These are phyloP conservation scores for Boletus eberwhitei DNA, from an alignment of 768 basidiomycete species.

Conservation along the genomic window DNA sequence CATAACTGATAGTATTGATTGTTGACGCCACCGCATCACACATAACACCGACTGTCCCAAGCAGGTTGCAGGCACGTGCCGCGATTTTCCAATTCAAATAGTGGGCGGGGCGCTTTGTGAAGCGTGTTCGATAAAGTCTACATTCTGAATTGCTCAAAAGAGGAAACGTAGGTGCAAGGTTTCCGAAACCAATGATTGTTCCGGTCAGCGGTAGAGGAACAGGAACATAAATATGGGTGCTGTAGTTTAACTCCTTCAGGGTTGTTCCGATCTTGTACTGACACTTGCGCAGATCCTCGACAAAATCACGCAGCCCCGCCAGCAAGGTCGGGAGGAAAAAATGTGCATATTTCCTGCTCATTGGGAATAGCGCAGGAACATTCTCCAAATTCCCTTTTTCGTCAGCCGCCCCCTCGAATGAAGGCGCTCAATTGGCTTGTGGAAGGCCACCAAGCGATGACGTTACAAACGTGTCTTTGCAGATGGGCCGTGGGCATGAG, in stretches of 20 bases:
- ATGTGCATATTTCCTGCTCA: not conserved
- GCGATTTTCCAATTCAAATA: not conserved
- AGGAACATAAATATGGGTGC: conserved; percentile 15
- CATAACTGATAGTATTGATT: not conserved
- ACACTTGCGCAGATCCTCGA: conserved; percentile 19
- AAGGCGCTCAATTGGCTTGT: too few relatives aligned
- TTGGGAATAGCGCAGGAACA: not conserved
- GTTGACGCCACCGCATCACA: not conserved
- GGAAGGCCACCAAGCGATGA: not conserved
- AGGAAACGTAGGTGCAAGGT: not conserved
- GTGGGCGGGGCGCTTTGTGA: not conserved
- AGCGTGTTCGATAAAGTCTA: not conserved
- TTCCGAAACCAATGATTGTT: not conserved
- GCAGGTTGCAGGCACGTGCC: conserved; percentile 1
- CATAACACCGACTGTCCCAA: not conserved
- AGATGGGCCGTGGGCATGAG: conserved; percentile 6
- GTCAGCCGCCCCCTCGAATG: not conserved
- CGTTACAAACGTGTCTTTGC: not conserved
- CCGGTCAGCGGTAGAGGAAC: not conserved
- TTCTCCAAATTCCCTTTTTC: not conserved
- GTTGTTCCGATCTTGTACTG: conserved; percentile 25
- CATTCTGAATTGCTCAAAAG: not conserved
- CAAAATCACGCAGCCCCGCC: not conserved
- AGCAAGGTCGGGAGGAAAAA: not conserved
- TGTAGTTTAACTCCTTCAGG: conserved; percentile 34